These are phyloP conservation scores for Ophiorrhiza pumila DNA, from an alignment of 257 asterid species.

Conservation along the genomic window DNA sequence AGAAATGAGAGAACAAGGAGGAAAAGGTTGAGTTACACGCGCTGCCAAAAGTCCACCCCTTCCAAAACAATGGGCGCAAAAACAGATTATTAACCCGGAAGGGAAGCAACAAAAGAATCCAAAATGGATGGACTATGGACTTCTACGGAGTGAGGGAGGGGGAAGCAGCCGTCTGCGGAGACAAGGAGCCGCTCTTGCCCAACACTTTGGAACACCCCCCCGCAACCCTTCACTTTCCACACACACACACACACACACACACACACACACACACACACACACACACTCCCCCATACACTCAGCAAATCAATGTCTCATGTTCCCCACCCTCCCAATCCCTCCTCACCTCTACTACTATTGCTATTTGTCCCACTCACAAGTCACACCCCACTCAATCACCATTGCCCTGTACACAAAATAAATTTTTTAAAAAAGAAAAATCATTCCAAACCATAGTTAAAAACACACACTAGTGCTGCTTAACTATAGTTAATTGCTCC, in stretches of 20 bases:
- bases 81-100: not conserved
- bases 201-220: constrained; percentile 47
- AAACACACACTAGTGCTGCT: not conserved
- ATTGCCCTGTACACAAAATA: too few relatives aligned
- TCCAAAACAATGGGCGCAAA: constrained; percentile 28
- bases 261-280: not conserved
- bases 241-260: not conserved
- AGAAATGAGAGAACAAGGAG: not conserved
- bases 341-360: too few relatives aligned
- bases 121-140: constrained; percentile 6
- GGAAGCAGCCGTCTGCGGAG: constrained; percentile 51
- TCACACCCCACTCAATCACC: too few relatives aligned
- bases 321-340: too few relatives aligned
- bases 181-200: constrained; percentile 76
- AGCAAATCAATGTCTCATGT: too few relatives aligned
- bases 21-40: not conserved
- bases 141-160: not conserved
- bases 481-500: constrained; percentile 19
- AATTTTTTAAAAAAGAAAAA: too few relatives aligned
- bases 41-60: too few relatives aligned
- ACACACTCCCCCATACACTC: too few relatives aligned
- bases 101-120: constrained; percentile 19
- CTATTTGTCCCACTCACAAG: too few relatives aligned
- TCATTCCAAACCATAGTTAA: constrained; percentile 13
- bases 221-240: not conserved